Base-by-base conservation (phyloP, 192 early-diverging fungal genomes). In the Mortierella claussenii region DNA sequence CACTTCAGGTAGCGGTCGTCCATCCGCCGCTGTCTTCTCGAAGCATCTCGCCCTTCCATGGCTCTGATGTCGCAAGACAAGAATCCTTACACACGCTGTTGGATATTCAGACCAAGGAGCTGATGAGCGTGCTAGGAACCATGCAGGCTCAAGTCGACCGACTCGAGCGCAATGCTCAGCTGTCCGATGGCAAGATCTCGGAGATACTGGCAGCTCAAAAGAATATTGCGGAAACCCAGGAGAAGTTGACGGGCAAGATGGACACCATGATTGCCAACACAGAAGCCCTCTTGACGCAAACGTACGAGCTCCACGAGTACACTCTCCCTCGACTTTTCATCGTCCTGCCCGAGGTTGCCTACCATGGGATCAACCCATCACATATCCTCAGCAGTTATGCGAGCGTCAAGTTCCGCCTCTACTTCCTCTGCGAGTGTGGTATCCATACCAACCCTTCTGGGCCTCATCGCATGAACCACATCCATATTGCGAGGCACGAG, bases 291-390 rank as follows among this genome's bases (percentile, higher is more conserved):
- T 24, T 76, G 18, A 67, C 71, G n/a, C 71, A 76, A 48, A 66
- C 71, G 0, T 76, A 59, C 43, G 71, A 76, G 32, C 32, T 76
- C 33, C 71, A 76, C 23, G 71, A 76, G 71, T 76, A 76, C 46
- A 54, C 71, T 7, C 24, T 45, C 3, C 71, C 71, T 26, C 63
- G 71, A 21, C 36, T 76, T 7, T 76, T 76, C 28, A 76, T 76
- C 31, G 71, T 76, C 51, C 46, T 76, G 6, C 71, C 71, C 12
- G 71, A 76, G 44, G 57, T 67, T 13, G 58, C 24, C 11, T 76
- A 66, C 21, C 55, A 67, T 15, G 71, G 71, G 10, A 0, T 66
- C 37, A 61, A 76, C 20, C 63, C 71, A 3, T n/a, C 58, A 18
- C 28, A 33, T 11, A 50, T 66, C 27, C 20, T 76, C 43, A 42